Conservation (phyloP, 2,329 filamentous ascomycete genomes). For the Macroventuria anomochaeta region DNA sequence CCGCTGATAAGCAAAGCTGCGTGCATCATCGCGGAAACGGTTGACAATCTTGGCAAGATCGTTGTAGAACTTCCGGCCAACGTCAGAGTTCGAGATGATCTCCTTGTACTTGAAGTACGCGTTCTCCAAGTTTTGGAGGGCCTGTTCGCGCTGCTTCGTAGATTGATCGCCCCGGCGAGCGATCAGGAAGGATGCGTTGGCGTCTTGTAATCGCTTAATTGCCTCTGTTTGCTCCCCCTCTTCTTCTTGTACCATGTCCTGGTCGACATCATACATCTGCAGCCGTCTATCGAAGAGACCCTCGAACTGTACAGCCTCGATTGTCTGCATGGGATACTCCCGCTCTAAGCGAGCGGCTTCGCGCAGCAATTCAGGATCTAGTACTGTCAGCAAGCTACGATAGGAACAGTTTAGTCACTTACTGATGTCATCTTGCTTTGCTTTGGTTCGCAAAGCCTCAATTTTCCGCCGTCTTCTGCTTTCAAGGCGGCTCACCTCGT, state of each 20-base stretch:
- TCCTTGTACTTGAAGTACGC: constrained; percentile 97
- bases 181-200: constrained; percentile 78
- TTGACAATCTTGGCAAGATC: constrained; percentile 88
- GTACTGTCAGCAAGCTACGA: constrained; percentile 33
- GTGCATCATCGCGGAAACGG: constrained; percentile 80
- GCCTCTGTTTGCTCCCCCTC: constrained; percentile 77
- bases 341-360: constrained; percentile 87
- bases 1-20: constrained; percentile 79
- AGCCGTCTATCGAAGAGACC: constrained; percentile 85
- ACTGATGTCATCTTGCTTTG: constrained; percentile 86
- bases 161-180: constrained; percentile 72
- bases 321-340: constrained; percentile 80
- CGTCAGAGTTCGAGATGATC: constrained; percentile 88
- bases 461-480: constrained; percentile 79
- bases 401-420: constrained; percentile 34
- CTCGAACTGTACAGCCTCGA: constrained; percentile 91
- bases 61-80: constrained; percentile 95
- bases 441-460: constrained; percentile 78
- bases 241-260: constrained; percentile 74
- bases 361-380: constrained; percentile 75
- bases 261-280: constrained; percentile 79
- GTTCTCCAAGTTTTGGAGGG: constrained; percentile 85
- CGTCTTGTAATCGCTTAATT: constrained; percentile 71
- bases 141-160: constrained; percentile 78
- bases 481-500: constrained; percentile 84